A percentile compares a stretch with the other conserved stretches of the same genome.
These are phyloP conservation scores for Pneumocystis carinii DNA, from an alignment of 1,139 yeast genomes.

Conservation along the genomic window DNA sequence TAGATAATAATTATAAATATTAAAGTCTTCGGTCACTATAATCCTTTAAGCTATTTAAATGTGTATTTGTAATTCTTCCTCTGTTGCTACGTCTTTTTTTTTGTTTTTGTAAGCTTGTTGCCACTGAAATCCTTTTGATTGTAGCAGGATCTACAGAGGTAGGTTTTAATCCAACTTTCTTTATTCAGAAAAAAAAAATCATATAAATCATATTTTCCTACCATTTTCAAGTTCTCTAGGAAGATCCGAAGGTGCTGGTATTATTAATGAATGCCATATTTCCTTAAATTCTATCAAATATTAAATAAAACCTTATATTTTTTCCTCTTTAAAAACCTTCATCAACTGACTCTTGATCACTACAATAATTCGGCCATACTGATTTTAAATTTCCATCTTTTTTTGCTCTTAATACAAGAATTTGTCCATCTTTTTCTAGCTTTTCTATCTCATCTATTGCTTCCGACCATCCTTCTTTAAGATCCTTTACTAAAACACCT, in stretches of 20 bases:
- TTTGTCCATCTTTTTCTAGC: conserved; percentile 59
- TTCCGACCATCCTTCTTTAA: conserved; percentile 96
- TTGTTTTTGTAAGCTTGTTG: conserved; percentile 49
- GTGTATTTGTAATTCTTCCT: conserved; percentile 89
- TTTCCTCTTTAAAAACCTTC: conserved; percentile 52
- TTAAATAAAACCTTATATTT: background rate
- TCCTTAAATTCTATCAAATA: conserved; percentile 8
- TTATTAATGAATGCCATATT: conserved; percentile 63
- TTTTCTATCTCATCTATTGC: conserved; percentile 64
- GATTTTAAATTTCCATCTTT: conserved; percentile 83
- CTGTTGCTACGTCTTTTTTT: conserved; percentile 64
- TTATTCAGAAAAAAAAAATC: conserved; percentile 47
- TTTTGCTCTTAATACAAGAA: conserved; percentile 72
- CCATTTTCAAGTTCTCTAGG: background rate
- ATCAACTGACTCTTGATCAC: conserved; percentile 58
- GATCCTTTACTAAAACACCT: conserved; percentile 76
- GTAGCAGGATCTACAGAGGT: conserved; percentile 95
- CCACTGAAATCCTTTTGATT: conserved; percentile 38
- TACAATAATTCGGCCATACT: conserved; percentile 79
- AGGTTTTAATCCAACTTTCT: conserved; percentile 80
- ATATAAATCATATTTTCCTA: conserved; percentile 47
- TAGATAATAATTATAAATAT: background rate
- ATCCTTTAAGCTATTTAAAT: conserved; percentile 90
- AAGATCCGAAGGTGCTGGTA: conserved; percentile 33
- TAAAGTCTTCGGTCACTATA: conserved; percentile 20